Evolutionary conservation across 2,329 filamentous ascomycete species (phyloP).

Genomic region (Fusarium temperatum): DNA sequence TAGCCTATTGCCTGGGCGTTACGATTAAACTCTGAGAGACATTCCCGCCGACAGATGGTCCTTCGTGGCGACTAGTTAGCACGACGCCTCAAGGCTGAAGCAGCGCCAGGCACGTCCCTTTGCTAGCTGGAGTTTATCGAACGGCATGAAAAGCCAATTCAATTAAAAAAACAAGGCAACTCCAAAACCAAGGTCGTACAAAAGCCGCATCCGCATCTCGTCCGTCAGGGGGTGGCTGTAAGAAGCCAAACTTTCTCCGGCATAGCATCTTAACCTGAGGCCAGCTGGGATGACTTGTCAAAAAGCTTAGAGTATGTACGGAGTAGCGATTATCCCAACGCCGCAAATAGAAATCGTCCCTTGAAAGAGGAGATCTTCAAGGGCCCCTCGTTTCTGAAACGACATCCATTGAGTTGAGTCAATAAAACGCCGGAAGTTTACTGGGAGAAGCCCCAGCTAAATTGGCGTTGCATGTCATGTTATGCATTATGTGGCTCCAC

Average conservation of each 20-base stretch:
- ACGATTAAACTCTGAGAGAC: slow-evolving; percentile 21
- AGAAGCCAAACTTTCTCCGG: background rate
- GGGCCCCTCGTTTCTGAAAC: slow-evolving; percentile 24
- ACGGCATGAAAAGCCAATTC: slow-evolving; percentile 18
- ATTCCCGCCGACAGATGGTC: slow-evolving; percentile 17
- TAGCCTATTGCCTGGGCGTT: background rate
- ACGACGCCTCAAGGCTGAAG: slow-evolving; percentile 20
- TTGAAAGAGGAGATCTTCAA: background rate
- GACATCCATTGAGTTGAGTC: background rate
- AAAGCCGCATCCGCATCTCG: slow-evolving; percentile 10
- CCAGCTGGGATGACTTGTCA: slow-evolving; percentile 12
- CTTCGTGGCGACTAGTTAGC: slow-evolving; percentile 7
- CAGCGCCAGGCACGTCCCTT: slow-evolving; percentile 28
- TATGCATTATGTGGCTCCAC: slow-evolving; percentile 41
- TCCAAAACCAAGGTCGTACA: slow-evolving; percentile 14
- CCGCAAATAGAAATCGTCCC: background rate
- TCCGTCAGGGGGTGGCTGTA: slow-evolving; percentile 33
- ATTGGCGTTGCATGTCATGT: slow-evolving; percentile 33
- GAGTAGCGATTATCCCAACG: background rate
- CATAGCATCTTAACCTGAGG: slow-evolving; percentile 11
- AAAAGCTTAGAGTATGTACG: background rate
- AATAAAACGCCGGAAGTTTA: slow-evolving; percentile 8
- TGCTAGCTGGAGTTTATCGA: slow-evolving; percentile 20
- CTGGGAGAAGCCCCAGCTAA: slow-evolving; percentile 14
- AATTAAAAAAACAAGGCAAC: slow-evolving; percentile 1